Percentiles rank a stretch among this genome's conserved stretches.
These are phyloP conservation scores for Tetracladium marchalianum DNA, from an alignment of 495 filamentous ascomycete species.

Conservation along the genomic window DNA sequence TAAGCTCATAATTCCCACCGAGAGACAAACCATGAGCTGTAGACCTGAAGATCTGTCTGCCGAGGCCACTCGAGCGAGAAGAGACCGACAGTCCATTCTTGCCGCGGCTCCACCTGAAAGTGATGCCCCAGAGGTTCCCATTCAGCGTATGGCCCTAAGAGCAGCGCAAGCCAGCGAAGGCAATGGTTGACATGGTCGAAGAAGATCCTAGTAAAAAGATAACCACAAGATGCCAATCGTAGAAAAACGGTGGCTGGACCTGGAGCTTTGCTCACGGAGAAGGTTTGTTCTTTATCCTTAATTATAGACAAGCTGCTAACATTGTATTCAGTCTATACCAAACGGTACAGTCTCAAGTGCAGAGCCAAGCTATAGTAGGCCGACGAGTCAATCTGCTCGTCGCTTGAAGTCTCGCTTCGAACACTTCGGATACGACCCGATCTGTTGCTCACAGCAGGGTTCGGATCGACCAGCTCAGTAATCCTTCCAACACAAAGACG, in stretches of 20 bases:
- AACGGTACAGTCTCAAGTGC: conserved; percentile 26
- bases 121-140: conserved; percentile 25
- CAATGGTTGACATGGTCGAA: conserved; percentile 31
- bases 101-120: conserved; percentile 23
- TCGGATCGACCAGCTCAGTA: conserved; percentile 6
- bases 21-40: conserved; percentile 62
- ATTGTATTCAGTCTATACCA: background rate
- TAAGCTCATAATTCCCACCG: conserved; percentile 68
- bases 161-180: conserved; percentile 50
- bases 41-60: conserved; percentile 65
- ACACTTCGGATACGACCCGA: conserved; percentile 16
- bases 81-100: conserved; percentile 49
- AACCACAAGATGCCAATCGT: conserved; percentile 39
- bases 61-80: conserved; percentile 47
- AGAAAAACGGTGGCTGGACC: conserved; percentile 57
- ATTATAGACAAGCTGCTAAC: background rate
- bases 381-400: conserved; percentile 20
- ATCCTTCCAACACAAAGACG: conserved; percentile 21
- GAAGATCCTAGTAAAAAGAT: conserved; percentile 44
- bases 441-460: conserved; percentile 9
- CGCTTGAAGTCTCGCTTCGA: conserved; percentile 33
- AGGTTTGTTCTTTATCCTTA: conserved; percentile 24
- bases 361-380: conserved; percentile 23
- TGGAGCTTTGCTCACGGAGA: conserved; percentile 34
- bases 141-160: conserved; percentile 60